Evolutionary conservation across 1,284 basidiomycete genomes (phyloP), one percentile per base, ranked within the genome.

Genomic region (Pisolithus thermaeus): DNA sequence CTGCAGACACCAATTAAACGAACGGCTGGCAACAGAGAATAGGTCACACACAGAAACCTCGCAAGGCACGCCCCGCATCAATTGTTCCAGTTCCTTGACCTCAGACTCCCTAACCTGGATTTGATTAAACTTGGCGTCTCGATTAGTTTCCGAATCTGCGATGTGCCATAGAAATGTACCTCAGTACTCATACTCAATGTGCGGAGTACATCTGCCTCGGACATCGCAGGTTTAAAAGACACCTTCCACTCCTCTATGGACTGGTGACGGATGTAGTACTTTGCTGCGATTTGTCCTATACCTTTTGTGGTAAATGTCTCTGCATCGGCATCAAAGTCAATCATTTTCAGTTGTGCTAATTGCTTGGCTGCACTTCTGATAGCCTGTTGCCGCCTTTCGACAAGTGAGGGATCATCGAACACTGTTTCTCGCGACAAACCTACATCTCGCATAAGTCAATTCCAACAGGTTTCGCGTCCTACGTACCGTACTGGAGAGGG

Each of bases 81-180:
- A 71, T 42, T 72, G 71, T 56, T 90, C 82, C 8, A 99, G 76
- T 67, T 99, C 97, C 53, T 87, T 77, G 25, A 86, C 71, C 69
- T 99, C 97, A 20, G 84, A 86, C 62, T 98, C 97, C 53, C 97
- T 83, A 7, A 94, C 74, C 73, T 97, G 90, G 47, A 99, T 87
- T 75, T 99, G 97, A 54, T 92, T 83, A 63, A 99, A 99, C 88
- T 95, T 50, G 12, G 2, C 18, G 7, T 3, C 27, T 20, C 28
- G 20, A 46, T 27, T 32, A 36, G 47, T 20, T 46, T 23, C 22
- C 38, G 47, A 18, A 16, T 25, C 35, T 43, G 35, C 22, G 35
- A 16, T 27, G 28, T 7, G 35, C 38, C 42, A 47, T 46, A 44
- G 37, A 43, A 36, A 41, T 49, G 56, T 73, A 92, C 92, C 76